Evolutionary conservation across 805 yeast genomes (phyloP).

Genomic region (Candida maris): DNA sequence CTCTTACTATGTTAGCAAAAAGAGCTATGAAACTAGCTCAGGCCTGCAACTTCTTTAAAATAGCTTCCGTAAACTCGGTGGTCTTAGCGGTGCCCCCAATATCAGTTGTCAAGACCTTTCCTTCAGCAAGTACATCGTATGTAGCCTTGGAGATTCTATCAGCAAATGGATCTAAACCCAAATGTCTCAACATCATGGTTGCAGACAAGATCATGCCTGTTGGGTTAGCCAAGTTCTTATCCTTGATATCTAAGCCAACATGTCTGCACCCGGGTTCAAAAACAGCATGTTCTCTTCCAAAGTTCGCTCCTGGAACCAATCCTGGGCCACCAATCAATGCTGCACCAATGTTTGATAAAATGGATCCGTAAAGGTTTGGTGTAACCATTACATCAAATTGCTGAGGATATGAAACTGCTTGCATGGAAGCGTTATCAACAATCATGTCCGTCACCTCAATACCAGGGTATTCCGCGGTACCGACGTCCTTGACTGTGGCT

Average conservation of each 20-base stretch:
- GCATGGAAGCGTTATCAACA: constrained; percentile 99
- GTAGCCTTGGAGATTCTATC: constrained; percentile 87
- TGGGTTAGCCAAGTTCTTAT: constrained; percentile 94
- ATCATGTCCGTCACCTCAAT: constrained; percentile 86
- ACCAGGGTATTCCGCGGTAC: constrained; percentile 80
- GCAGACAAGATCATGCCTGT: constrained; percentile 95
- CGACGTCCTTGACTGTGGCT: constrained; percentile 84
- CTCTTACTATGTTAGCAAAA: too few relatives aligned
- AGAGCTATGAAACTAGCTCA: too few relatives aligned
- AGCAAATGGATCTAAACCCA: constrained; percentile 82
- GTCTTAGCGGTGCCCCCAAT: constrained; percentile 89
- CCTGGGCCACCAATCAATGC: constrained; percentile 98
- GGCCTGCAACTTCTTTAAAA: constrained; percentile 62
- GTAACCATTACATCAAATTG: constrained; percentile 97
- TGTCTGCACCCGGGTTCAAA: constrained; percentile 99
- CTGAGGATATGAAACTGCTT: constrained; percentile 96
- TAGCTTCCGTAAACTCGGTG: constrained; percentile 91
- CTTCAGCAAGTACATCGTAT: constrained; percentile 85
- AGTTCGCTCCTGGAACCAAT: constrained; percentile 96
- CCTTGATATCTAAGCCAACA: constrained; percentile 95
- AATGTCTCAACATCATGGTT: constrained; percentile 88
- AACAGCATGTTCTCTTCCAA: constrained; percentile 95
- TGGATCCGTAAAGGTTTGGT: constrained; percentile 97
- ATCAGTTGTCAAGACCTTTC: constrained; percentile 80
- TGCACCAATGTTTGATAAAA: constrained; percentile 96